Evolutionary conservation across 1,284 basidiomycete genomes (phyloP).

Genomic region (Malassezia slooffiae): DNA sequence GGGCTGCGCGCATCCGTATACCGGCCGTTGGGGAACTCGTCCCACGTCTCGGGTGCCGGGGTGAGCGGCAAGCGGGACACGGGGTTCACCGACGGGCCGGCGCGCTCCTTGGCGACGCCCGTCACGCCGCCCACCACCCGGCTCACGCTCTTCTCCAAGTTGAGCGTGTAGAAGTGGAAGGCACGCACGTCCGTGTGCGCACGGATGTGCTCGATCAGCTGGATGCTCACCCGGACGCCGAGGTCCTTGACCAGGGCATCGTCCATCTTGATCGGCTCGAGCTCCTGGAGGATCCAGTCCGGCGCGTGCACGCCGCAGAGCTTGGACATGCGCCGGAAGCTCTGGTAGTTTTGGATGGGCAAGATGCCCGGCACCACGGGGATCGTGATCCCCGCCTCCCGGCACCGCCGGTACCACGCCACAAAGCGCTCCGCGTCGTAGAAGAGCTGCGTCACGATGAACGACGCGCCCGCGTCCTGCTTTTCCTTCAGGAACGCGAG

Average conservation of each 20-base stretch:
- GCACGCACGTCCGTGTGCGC: slow-evolving; percentile 60
- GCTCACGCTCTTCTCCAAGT: slow-evolving; percentile 88
- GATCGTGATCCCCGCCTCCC: slow-evolving; percentile 62
- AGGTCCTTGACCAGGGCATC: slow-evolving; percentile 84
- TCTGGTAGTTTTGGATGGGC: slow-evolving; percentile 93
- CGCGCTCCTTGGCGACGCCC: slow-evolving; percentile 12
- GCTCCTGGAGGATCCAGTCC: slow-evolving; percentile 56
- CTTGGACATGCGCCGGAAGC: slow-evolving; percentile 80
- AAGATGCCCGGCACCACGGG: slow-evolving; percentile 93
- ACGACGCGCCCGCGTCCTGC: slow-evolving; percentile 87
- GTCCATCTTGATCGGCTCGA: slow-evolving; percentile 63
- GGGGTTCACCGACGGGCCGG: no score
- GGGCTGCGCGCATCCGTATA: slow-evolving; percentile 43
- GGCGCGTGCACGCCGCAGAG: slow-evolving; percentile 76
- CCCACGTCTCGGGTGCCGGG: slow-evolving; percentile 25
- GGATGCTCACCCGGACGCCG: slow-evolving; percentile 54
- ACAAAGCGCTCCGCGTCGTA: slow-evolving; percentile 65
- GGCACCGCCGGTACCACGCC: slow-evolving; percentile 25
- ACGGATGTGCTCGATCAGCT: slow-evolving; percentile 59
- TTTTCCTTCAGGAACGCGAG: slow-evolving; percentile 71
- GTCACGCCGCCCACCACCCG: slow-evolving; percentile 57
- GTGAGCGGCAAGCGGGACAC: no score
- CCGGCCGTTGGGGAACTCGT: slow-evolving; percentile 45
- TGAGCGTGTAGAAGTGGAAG: slow-evolving; percentile 91
- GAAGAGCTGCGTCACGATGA: slow-evolving; percentile 93